A percentile compares a stretch with the other conserved stretches of the same genome.
phyloP scores from a whole-genome alignment of 1,139 yeast genomes.

The Magnusiomyces ingens region DNA sequence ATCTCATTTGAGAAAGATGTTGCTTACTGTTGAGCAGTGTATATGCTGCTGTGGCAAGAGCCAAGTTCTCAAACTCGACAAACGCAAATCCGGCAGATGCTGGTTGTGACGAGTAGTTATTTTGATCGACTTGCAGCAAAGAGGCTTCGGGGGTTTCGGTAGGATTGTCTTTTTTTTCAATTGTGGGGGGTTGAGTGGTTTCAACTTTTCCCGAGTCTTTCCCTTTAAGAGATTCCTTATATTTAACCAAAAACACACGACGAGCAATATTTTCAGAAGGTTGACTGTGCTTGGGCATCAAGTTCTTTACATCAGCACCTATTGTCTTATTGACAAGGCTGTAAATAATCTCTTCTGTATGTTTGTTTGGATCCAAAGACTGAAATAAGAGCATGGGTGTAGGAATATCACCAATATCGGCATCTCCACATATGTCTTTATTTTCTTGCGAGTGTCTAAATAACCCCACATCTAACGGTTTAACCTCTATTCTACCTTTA shows the following conservation, averaged over 20 bases:
- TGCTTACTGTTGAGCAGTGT: too few species aligned
- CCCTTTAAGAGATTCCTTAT: background rate
- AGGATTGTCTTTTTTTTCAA: too few species aligned
- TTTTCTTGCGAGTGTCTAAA: background rate
- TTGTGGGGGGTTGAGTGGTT: too few species aligned
- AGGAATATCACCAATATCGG: constrained; percentile 12
- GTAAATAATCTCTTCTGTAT: too few species aligned
- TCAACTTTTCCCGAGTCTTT: too few species aligned
- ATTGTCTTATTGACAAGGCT: too few species aligned
- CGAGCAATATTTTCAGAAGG: too few species aligned
- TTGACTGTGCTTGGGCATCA: too few species aligned
- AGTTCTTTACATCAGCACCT: too few species aligned
- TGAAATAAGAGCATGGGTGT: constrained; percentile 12
- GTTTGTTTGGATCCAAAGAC: background rate
- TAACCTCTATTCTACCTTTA: background rate
- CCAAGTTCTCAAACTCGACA: constrained; percentile 10
- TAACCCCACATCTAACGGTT: background rate
- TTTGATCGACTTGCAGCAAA: background rate
- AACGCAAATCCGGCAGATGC: constrained; percentile 14
- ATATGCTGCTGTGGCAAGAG: too few species aligned
- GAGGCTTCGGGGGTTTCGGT: too few species aligned
- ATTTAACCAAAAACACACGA: constrained; percentile 7
- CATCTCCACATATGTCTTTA: background rate
- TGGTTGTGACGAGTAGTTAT: background rate
- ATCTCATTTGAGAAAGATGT: too few species aligned